These are phyloP conservation scores for Russula foetens DNA, from an alignment of 768 basidiomycete species.

Conservation along the genomic window DNA sequence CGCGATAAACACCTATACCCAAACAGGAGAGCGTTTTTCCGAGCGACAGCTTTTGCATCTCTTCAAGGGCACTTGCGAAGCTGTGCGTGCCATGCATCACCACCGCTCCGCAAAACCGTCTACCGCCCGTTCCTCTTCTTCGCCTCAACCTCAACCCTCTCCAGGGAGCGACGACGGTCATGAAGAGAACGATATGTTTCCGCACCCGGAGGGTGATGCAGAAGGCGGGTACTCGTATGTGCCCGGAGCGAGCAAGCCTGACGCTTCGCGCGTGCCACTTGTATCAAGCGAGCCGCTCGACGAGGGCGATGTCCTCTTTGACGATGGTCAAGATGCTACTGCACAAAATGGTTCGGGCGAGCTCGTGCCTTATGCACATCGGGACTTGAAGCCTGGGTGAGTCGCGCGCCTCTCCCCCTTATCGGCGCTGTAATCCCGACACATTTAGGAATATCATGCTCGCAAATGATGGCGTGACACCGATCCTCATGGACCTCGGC, in stretches of 20 bases:
- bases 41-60: constrained; percentile 84
- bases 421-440: background rate
- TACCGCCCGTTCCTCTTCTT: constrained; percentile 22
- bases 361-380: constrained; percentile 86
- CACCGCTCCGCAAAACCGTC: constrained; percentile 49
- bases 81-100: constrained; percentile 90
- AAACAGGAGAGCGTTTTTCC: constrained; percentile 74
- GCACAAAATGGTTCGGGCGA: constrained; percentile 34
- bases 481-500: constrained; percentile 98
- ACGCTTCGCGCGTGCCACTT: constrained; percentile 40
- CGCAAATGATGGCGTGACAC: constrained; percentile 73
- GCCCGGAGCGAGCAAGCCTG: constrained; percentile 22
- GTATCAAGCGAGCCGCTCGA: constrained; percentile 45
- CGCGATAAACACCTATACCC: constrained; percentile 77
- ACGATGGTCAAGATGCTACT: constrained; percentile 66
- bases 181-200: constrained; percentile 64
- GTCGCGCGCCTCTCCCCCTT: constrained; percentile 25
- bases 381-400: constrained; percentile 94
- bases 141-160: constrained; percentile 18
- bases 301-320: constrained; percentile 61
- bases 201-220: constrained; percentile 65
- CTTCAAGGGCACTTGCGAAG: constrained; percentile 92
- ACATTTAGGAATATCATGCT: constrained; percentile 86
- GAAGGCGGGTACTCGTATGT: constrained; percentile 73
- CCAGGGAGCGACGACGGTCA: constrained; percentile 31